phyloP scores from a whole-genome alignment of 2,329 filamentous ascomycete genomes.

The Colletotrichum higginsianum region DNA sequence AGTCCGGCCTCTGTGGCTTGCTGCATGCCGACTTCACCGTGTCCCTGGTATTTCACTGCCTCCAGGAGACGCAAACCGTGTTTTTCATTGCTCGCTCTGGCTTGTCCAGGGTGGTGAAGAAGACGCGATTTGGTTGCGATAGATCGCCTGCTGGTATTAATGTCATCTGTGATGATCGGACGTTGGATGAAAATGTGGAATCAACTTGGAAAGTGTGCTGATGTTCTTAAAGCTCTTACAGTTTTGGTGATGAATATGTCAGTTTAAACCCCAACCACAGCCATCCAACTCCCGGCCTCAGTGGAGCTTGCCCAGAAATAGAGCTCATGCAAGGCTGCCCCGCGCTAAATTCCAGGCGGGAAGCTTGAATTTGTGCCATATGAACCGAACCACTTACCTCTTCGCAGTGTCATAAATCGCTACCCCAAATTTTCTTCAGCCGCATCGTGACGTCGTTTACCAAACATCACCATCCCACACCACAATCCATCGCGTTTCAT shows the following conservation, averaged over 20 bases:
- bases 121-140: slow-evolving; percentile 49
- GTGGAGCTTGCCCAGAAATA: slow-evolving; percentile 22
- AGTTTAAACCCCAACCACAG: slow-evolving; percentile 13
- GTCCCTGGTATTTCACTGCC: slow-evolving; percentile 81
- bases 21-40: slow-evolving; percentile 73
- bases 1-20: slow-evolving; percentile 73
- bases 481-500: neutral
- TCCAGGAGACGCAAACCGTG: slow-evolving; percentile 74
- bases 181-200: too few species aligned
- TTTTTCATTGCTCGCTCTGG: slow-evolving; percentile 71
- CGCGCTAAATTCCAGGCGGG: slow-evolving; percentile 29
- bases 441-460: slow-evolving; percentile 34
- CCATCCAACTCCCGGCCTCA: slow-evolving; percentile 10
- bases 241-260: slow-evolving; percentile 7
- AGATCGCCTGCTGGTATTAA: too few species aligned
- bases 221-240: neutral
- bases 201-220: neutral
- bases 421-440: slow-evolving; percentile 33
- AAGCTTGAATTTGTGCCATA: slow-evolving; percentile 17
- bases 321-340: slow-evolving; percentile 20
- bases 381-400: neutral
- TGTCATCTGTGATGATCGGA: too few species aligned
- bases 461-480: neutral
- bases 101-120: slow-evolving; percentile 69
- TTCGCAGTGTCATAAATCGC: neutral